phyloP scores from a whole-genome alignment of 163 green algal species.

The Scenedesmus sp. region DNA sequence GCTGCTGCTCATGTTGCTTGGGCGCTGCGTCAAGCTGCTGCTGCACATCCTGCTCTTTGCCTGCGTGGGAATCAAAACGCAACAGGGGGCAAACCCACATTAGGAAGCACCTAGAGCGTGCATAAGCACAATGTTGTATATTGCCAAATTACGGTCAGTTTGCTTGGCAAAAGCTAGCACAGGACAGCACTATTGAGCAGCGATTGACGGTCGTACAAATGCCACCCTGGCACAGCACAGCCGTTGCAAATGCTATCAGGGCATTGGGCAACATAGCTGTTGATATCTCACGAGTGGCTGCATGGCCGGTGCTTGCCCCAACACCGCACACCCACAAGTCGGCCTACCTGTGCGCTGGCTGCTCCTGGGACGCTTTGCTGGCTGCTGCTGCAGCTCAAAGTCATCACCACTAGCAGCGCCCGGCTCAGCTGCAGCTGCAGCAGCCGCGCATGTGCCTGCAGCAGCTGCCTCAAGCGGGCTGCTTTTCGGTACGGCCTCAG shows the following conservation, averaged over 20 bases:
- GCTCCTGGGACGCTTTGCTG: conserved; percentile 3
- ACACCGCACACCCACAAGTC: neutral
- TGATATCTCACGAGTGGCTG: neutral
- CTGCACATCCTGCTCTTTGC: conserved; percentile 33
- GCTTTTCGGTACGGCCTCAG: neutral
- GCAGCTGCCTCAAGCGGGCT: neutral
- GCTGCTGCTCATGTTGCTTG: conserved; percentile 25
- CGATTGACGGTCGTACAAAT: too few relatives aligned
- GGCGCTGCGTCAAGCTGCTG: neutral
- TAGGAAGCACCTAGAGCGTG: neutral
- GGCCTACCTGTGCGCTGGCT: neutral
- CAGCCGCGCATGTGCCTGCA: neutral
- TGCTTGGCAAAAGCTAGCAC: too few relatives aligned
- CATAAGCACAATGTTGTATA: neutral
- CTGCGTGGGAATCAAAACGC: neutral
- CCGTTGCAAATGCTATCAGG: too few relatives aligned
- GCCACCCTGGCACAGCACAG: too few relatives aligned
- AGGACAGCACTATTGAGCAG: too few relatives aligned
- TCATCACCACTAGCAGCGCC: neutral
- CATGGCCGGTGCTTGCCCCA: neutral
- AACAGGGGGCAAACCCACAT: neutral
- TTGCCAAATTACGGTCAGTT: too few relatives aligned
- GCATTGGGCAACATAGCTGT: too few relatives aligned
- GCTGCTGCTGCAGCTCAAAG: conserved; percentile 33
- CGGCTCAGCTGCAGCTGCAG: neutral